phyloP scores from a whole-genome alignment of 2,329 filamentous ascomycete species.

The Penicillium griseofulvum region DNA sequence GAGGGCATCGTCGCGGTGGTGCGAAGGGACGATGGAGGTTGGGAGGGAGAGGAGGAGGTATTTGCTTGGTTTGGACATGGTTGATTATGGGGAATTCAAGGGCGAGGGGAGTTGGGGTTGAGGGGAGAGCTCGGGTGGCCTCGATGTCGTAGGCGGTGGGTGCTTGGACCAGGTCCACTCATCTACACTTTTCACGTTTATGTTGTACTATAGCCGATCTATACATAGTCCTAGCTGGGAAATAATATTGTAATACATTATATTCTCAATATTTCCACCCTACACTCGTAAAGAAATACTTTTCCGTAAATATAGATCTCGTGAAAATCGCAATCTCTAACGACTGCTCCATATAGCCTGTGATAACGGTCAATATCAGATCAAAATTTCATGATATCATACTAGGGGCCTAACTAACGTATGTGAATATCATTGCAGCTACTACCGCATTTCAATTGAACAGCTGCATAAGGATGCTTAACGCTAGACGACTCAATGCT shows the following conservation, averaged over 20 bases:
- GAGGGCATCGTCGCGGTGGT: conserved; percentile 77
- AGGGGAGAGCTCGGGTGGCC: conserved; percentile 18
- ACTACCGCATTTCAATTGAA: conserved; percentile 8
- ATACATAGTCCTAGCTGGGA: too few relatives aligned
- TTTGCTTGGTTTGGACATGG: conserved; percentile 52
- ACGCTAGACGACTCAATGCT: conserved; percentile 20
- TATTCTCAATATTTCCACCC: too few relatives aligned
- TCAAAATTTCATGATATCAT: conserved; percentile 1
- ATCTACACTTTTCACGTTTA: neutral
- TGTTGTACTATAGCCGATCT: too few relatives aligned
- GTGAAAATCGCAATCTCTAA: neutral
- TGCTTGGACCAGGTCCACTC: conserved; percentile 14
- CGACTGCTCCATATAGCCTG: neutral
- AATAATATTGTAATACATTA: neutral
- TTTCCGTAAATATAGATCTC: neutral
- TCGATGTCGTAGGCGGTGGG: conserved; percentile 30
- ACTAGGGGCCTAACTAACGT: neutral
- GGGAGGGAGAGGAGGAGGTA: conserved; percentile 91
- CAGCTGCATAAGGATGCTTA: conserved; percentile 13
- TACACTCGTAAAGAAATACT: neutral
- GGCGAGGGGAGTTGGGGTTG: conserved; percentile 11
- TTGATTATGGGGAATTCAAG: conserved; percentile 8
- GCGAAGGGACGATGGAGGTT: conserved; percentile 77
- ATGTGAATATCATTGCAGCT: neutral
- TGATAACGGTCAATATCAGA: neutral